A percentile compares a stretch with the other conserved stretches of the same genome.
phyloP scores from a whole-genome alignment of 106 monocot genomes.

The Dendrobium huoshanense region DNA sequence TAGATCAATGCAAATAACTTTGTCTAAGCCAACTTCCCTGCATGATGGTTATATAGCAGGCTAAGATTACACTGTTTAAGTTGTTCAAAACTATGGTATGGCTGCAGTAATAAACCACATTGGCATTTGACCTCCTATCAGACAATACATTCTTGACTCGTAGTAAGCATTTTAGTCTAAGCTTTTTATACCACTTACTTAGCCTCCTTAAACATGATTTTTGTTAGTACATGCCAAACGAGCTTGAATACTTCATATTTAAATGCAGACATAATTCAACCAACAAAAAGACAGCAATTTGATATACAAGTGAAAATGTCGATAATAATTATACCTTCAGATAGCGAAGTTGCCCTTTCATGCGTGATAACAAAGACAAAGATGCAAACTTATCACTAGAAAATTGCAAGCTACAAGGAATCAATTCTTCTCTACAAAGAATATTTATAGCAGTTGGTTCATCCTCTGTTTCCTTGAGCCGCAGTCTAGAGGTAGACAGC shows the following conservation, averaged over 20 bases:
- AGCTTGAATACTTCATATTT: neutral
- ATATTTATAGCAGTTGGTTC: slow-evolving; percentile 60
- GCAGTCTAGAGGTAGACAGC: slow-evolving; percentile 66
- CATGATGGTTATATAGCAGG: neutral
- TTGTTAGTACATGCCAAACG: neutral
- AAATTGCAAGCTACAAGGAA: slow-evolving; percentile 63
- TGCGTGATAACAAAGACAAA: slow-evolving; percentile 46
- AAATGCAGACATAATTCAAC: neutral
- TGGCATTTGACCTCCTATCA: neutral
- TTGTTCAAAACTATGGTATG: neutral
- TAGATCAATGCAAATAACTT: neutral
- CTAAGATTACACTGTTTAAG: neutral
- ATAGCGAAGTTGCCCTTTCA: slow-evolving; percentile 95
- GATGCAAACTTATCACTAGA: slow-evolving; percentile 77
- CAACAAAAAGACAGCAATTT: neutral
- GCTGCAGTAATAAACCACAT: neutral
- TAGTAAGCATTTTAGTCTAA: too few species aligned
- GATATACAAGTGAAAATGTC: neutral
- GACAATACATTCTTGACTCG: neutral
- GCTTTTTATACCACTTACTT: too few species aligned
- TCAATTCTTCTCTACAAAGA: slow-evolving; percentile 62
- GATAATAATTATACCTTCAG: slow-evolving; percentile 49
- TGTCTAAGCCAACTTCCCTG: neutral
- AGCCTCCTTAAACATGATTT: neutral
- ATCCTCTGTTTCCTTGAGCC: slow-evolving; percentile 63